phyloP scores from a whole-genome alignment of 257 asterid species.

The Schizonepeta tenuifolia region DNA sequence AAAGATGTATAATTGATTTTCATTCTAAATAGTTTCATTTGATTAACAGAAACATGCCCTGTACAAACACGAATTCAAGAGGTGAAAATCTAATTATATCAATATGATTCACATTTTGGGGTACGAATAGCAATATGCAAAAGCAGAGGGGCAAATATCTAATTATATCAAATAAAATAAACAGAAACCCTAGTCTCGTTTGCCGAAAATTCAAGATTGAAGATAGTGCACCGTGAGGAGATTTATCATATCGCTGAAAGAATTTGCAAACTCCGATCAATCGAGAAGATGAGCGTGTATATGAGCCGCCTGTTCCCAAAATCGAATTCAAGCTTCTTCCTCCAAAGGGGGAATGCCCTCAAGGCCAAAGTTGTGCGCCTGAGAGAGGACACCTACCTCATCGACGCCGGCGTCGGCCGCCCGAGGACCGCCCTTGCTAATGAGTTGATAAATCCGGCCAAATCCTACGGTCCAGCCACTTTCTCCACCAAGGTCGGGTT shows the following conservation, averaged over 20 bases:
- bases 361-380: slow-evolving; percentile 48
- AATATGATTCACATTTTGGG: slow-evolving; percentile 1
- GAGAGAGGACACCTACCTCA: slow-evolving; percentile 45
- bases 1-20: slow-evolving; percentile 21
- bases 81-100: no score
- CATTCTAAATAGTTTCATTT: background rate
- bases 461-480: slow-evolving; percentile 32
- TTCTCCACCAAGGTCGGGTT: slow-evolving; percentile 48
- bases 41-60: slow-evolving; percentile 58
- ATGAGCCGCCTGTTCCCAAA: slow-evolving; percentile 53
- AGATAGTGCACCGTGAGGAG: background rate
- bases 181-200: slow-evolving; percentile 39
- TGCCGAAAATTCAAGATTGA: background rate
- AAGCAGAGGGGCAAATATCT: slow-evolving; percentile 8
- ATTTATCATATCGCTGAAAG: no score
- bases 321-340: slow-evolving; percentile 58
- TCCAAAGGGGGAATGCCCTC: slow-evolving; percentile 47
- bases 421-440: slow-evolving; percentile 44
- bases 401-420: slow-evolving; percentile 53
- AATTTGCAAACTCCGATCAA: background rate
- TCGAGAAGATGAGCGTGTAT: slow-evolving; percentile 48
- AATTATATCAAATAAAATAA: slow-evolving; percentile 18
- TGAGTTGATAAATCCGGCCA: slow-evolving; percentile 44
- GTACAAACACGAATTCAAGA: no score
- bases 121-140: background rate